Evolutionary conservation across 1,139 yeast species (phyloP), one percentile per base, ranked within the genome.

Genomic region (Suhomyces ambrosiae): DNA sequence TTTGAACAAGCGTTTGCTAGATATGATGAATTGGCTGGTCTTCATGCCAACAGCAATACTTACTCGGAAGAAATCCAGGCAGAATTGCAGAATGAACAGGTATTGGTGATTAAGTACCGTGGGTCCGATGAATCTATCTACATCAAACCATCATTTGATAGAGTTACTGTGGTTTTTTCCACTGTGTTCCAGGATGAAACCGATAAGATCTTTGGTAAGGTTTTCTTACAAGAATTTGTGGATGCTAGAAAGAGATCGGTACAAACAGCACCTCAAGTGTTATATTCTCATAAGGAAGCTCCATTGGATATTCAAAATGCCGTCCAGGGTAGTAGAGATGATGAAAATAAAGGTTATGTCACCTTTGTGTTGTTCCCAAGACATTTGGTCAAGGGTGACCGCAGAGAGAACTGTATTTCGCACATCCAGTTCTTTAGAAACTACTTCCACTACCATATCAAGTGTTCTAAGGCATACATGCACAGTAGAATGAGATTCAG

Each of bases 401-500:
- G 87, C 51, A 77, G 88, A 57, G 90, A 89, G 55, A 83, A 80
- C 58, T 82, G 95, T 55, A 87, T 88, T 50, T 81, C 94, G 27
- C 96, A 87, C 62, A 86, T 92, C 54, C 90, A 89, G 60, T 74
- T 87, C 47, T 94, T 92, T 69, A 78, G 99, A 65, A 94, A 89
- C 60, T 92, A 90, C 66, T 90, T 92, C 84, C 98, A 92, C 63
- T 92, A 90, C 67, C 99, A 92, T 61, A 92, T 92, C 70, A 92
- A 92, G 68, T 90, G 97, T 63, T 89, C 96, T 45, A 92, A 92
- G 74, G 97, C 98, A 27, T 94, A 87, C 69, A 83, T 92, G 86
- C 99, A 92, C 66, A 88, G 96, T 41, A 82, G 99, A 74, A 92
- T 92, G 98, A 81, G 99, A 66, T 87, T 74, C 65, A 79, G 98